phyloP scores from a whole-genome alignment of 2,329 filamentous ascomycete genomes.

The Parascedosporium putredinis region DNA sequence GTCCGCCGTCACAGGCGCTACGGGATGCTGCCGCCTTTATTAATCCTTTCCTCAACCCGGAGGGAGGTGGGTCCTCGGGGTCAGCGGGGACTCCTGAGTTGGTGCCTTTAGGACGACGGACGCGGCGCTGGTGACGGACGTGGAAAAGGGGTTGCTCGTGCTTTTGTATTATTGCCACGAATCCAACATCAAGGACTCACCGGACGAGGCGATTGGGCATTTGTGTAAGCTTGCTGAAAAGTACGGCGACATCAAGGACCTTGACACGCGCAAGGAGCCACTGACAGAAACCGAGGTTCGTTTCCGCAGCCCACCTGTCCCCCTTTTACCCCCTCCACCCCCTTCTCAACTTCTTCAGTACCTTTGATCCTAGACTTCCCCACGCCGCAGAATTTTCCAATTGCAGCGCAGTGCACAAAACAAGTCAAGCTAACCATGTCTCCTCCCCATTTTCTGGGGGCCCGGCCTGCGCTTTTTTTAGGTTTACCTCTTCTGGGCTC shows the following conservation, averaged over 20 bases:
- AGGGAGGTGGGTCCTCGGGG: not conserved
- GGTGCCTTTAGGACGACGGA: constrained; percentile 9
- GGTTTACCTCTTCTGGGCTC: constrained; percentile 10
- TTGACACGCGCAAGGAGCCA: constrained; percentile 12
- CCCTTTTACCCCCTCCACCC: not conserved
- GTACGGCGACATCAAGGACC: constrained; percentile 10
- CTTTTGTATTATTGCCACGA: constrained; percentile 12
- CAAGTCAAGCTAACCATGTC: not conserved
- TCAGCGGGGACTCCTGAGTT: not conserved
- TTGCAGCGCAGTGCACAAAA: not conserved
- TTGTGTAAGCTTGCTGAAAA: constrained; percentile 8
- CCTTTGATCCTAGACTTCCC: too few species aligned
- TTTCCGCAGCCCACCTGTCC: constrained; percentile 3
- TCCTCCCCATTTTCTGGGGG: too few species aligned
- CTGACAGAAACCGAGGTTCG: constrained; percentile 12
- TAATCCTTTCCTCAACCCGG: constrained; percentile 11
- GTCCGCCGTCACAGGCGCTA: not conserved
- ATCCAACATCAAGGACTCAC: constrained; percentile 2
- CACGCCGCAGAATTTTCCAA: too few species aligned
- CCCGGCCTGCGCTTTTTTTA: too few species aligned
- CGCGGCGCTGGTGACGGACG: constrained; percentile 7
- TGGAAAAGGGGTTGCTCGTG: constrained; percentile 13
- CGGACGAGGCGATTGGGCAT: constrained; percentile 10
- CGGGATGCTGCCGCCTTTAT: constrained; percentile 10
- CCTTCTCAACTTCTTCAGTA: too few species aligned